phyloP scores from a whole-genome alignment of 495 filamentous ascomycete species.

The Annulohypoxylon bovei region DNA sequence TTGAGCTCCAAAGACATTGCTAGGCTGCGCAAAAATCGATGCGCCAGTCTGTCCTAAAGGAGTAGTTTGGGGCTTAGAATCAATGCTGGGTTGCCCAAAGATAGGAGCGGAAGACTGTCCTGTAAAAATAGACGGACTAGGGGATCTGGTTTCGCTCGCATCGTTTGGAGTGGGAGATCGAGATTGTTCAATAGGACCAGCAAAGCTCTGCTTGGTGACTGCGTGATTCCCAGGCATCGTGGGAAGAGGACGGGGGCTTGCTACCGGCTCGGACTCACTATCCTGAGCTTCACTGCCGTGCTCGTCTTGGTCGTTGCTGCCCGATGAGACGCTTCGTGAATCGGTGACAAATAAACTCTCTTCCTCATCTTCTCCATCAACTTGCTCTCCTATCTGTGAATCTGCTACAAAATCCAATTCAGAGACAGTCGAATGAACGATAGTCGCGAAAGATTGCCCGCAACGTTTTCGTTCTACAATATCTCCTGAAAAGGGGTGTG shows the following conservation, averaged over 20 bases:
- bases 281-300: background rate
- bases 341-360: slow-evolving; percentile 50
- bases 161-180: background rate
- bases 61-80: background rate
- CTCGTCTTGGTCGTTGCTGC: slow-evolving; percentile 5
- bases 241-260: background rate
- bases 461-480: slow-evolving; percentile 62
- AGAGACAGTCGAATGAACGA: slow-evolving; percentile 59
- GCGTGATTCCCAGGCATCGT: slow-evolving; percentile 13
- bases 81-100: background rate
- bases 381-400: background rate
- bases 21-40: slow-evolving; percentile 4
- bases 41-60: background rate
- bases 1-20: background rate
- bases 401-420: slow-evolving; percentile 34
- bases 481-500: slow-evolving; percentile 54
- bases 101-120: background rate
- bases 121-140: background rate
- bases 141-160: background rate
- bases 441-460: slow-evolving; percentile 50
- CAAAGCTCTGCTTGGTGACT: background rate
- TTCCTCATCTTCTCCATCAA: slow-evolving; percentile 8
- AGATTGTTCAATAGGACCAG: background rate
- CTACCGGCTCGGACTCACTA: background rate
- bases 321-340: slow-evolving; percentile 4